Conservation (phyloP, 2,329 filamentous ascomycete genomes). For the Tricladium varicosporioides region DNA sequence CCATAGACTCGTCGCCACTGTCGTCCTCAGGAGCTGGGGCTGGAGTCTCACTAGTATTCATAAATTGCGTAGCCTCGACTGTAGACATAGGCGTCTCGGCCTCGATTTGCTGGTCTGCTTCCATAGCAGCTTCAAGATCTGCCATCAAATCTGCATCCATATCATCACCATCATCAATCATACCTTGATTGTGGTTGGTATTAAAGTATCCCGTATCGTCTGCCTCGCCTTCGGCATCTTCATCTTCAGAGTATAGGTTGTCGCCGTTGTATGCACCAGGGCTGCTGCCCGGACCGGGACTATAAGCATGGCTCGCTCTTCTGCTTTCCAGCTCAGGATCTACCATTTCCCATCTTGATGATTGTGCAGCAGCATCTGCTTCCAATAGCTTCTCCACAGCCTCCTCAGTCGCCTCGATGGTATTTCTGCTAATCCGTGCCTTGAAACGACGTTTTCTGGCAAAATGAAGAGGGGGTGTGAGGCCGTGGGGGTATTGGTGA, state of each 20-base stretch:
- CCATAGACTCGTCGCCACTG: slow-evolving; percentile 42
- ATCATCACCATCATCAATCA: slow-evolving; percentile 31
- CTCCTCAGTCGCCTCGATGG: slow-evolving; percentile 56
- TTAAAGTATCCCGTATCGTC: slow-evolving; percentile 37
- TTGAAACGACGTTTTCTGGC: slow-evolving; percentile 57
- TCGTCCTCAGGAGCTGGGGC: slow-evolving; percentile 29
- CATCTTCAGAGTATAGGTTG: slow-evolving; percentile 37
- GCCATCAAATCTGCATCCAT: slow-evolving; percentile 18
- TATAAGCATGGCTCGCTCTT: slow-evolving; percentile 23
- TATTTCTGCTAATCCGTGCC: slow-evolving; percentile 52
- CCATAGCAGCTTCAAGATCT: slow-evolving; percentile 35
- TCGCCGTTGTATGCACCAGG: slow-evolving; percentile 34
- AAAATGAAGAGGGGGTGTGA: slow-evolving; percentile 60
- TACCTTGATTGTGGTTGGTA: slow-evolving; percentile 20
- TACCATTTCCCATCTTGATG: slow-evolving; percentile 42
- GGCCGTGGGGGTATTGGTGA: slow-evolving; percentile 48
- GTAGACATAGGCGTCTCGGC: slow-evolving; percentile 35
- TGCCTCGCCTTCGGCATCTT: slow-evolving; percentile 38
- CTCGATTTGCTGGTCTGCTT: slow-evolving; percentile 31
- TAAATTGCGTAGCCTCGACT: slow-evolving; percentile 25
- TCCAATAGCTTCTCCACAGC: slow-evolving; percentile 51
- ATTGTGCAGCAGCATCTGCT: slow-evolving; percentile 42
- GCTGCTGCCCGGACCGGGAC: slow-evolving; percentile 25
- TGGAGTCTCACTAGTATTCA: slow-evolving; percentile 28
- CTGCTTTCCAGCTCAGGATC: slow-evolving; percentile 34